A percentile compares a stretch with the other conserved stretches of the same genome.
Evolutionary conservation across 345 rosid species (phyloP).

Genomic region (Sisymbrium irio): DNA sequence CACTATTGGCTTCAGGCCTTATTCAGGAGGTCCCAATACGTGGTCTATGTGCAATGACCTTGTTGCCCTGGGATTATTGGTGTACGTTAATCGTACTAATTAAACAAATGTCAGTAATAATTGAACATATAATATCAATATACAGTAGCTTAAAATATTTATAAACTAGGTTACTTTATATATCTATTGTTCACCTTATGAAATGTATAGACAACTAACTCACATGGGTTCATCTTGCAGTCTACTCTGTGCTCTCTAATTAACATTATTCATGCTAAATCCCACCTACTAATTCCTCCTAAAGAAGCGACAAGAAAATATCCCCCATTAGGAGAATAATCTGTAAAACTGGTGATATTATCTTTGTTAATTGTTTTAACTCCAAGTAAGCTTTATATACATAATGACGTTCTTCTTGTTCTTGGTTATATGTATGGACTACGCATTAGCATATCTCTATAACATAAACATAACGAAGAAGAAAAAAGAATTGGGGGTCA

Average conservation of each 20-base stretch:
- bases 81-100: constrained; percentile 32
- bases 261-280: constrained; percentile 4
- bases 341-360: background rate
- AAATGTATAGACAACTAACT: constrained; percentile 2
- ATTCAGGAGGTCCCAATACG: constrained; percentile 30
- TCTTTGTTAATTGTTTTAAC: background rate
- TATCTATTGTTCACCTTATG: constrained; percentile 9
- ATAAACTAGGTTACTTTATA: background rate
- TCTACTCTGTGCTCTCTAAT: constrained; percentile 5
- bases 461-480: background rate
- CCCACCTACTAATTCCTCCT: constrained; percentile 25
- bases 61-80: constrained; percentile 28
- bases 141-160: background rate
- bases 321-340: constrained; percentile 1
- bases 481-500: background rate
- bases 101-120: constrained; percentile 24
- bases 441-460: background rate
- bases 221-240: constrained; percentile 25
- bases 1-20: constrained; percentile 23
- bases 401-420: background rate
- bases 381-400: background rate
- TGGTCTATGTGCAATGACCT: constrained; percentile 22
- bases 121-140: constrained; percentile 6
- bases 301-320: constrained; percentile 16
- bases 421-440: background rate